Conservation (phyloP, 75 land plant species). For the Pinus albicaulis region DNA sequence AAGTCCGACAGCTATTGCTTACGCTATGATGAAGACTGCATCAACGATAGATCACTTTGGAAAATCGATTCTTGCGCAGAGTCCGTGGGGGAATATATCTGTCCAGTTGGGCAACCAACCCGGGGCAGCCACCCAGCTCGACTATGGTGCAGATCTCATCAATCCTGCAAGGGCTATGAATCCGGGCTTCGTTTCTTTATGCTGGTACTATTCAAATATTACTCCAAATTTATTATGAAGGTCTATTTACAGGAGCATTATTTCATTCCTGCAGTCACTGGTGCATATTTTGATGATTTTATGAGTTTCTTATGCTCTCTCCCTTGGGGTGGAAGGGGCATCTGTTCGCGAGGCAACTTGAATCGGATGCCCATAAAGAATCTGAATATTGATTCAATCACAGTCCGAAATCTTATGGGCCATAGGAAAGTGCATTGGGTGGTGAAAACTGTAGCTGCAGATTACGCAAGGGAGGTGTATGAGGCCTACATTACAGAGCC, state of each 20-base stretch:
- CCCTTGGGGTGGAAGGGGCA: constrained; percentile 55
- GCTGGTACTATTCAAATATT: constrained; percentile 12
- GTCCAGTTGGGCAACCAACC: constrained; percentile 14
- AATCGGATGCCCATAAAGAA: constrained; percentile 16
- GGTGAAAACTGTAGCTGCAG: constrained; percentile 34
- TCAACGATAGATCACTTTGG: constrained; percentile 25
- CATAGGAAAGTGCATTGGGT: constrained; percentile 35
- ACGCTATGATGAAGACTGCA: constrained; percentile 68
- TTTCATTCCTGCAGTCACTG: background rate
- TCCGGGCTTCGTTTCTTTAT: background rate
- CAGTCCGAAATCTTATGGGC: constrained; percentile 48
- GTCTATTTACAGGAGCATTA: background rate
- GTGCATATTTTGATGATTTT: constrained; percentile 34
- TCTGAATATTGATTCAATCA: constrained; percentile 53
- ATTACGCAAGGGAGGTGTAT: constrained; percentile 29
- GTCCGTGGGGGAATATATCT: background rate
- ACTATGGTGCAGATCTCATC: no score
- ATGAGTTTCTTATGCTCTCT: constrained; percentile 61
- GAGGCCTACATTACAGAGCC: constrained; percentile 25
- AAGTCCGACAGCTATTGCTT: constrained; percentile 59
- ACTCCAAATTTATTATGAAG: background rate
- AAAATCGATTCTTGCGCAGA: constrained; percentile 20
- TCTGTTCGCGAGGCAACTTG: constrained; percentile 54
- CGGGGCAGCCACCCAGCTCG: no score
- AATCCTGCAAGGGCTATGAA: no score